Evolutionary conservation across 805 yeast genomes (phyloP).

Genomic region (Hanseniaspora meyeri): DNA sequence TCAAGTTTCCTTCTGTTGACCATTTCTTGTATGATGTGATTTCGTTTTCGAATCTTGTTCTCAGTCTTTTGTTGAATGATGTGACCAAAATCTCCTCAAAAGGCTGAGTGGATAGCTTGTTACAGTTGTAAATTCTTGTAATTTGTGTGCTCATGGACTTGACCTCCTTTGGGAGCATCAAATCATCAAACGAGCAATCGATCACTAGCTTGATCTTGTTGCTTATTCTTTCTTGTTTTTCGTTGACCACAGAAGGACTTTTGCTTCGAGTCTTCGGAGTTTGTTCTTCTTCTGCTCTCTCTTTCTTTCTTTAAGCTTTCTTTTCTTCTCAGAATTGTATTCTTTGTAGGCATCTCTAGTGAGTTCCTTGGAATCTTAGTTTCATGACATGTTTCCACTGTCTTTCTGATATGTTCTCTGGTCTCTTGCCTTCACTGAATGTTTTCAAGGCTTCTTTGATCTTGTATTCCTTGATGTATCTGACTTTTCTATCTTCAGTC

Average conservation of each 20-base stretch:
- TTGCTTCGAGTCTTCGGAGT: conserved; percentile 29
- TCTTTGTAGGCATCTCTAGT: conserved; percentile 49
- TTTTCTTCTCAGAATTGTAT: conserved; percentile 38
- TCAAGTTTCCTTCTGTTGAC: conserved; percentile 38
- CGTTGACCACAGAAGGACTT: conserved; percentile 21
- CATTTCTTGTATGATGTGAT: conserved; percentile 48
- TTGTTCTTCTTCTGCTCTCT: conserved; percentile 34
- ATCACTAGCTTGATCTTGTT: conserved; percentile 48
- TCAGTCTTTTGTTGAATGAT: conserved; percentile 53
- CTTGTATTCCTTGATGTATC: conserved; percentile 1
- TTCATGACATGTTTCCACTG: conserved; percentile 70
- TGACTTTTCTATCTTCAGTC: background rate
- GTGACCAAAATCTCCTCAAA: conserved; percentile 50
- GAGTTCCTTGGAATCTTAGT: conserved; percentile 49
- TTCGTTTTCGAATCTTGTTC: conserved; percentile 53
- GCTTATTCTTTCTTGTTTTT: conserved; percentile 34
- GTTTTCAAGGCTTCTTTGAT: background rate
- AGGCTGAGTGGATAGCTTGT: conserved; percentile 41
- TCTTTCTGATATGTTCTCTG: conserved; percentile 77
- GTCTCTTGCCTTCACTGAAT: conserved; percentile 31
- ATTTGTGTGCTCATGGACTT: conserved; percentile 69
- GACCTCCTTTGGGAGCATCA: conserved; percentile 65
- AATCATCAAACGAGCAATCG: conserved; percentile 84
- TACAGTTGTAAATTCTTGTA: conserved; percentile 69
- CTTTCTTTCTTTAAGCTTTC: conserved; percentile 35